These are phyloP conservation scores for Chaetomium globosum DNA, from an alignment of 2,329 filamentous ascomycete species.

Conservation along the genomic window DNA sequence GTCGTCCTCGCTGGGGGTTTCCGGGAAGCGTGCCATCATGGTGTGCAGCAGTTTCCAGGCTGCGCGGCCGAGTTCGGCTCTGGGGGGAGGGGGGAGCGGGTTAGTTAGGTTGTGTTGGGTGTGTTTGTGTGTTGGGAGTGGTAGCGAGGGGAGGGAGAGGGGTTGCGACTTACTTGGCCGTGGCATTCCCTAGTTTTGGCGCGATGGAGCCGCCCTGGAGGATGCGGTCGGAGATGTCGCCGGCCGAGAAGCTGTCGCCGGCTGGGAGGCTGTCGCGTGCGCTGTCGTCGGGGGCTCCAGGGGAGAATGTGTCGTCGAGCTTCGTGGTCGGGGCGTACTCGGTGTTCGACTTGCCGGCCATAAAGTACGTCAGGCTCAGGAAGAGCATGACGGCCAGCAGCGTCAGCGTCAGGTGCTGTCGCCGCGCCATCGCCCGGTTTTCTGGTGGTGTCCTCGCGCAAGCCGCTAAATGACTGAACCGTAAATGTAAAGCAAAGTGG, in stretches of 20 bases:
- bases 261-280: conserved; percentile 18
- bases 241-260: conserved; percentile 34
- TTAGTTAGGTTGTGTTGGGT: neutral
- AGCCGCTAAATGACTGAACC: neutral
- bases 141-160: conserved; percentile 10
- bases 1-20: conserved; percentile 64
- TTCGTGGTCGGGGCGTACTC: conserved; percentile 16
- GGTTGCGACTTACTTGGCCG: conserved; percentile 63
- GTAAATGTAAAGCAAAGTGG: neutral
- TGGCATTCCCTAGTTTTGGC: conserved; percentile 80
- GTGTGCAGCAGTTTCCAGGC: conserved; percentile 73
- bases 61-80: conserved; percentile 66
- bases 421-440: conserved; percentile 52
- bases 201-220: conserved; percentile 73
- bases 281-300: conserved; percentile 26
- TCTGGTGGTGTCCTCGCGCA: neutral
- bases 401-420: conserved; percentile 56
- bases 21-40: conserved; percentile 70
- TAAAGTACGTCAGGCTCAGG: conserved; percentile 61
- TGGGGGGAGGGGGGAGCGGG: conserved; percentile 38
- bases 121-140: neutral
- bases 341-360: conserved; percentile 37
- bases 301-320: conserved; percentile 12
- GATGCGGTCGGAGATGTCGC: conserved; percentile 53
- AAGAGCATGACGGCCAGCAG: conserved; percentile 59